A percentile compares a stretch with the other conserved stretches of the same genome.
Evolutionary conservation across 805 yeast species (phyloP).

Genomic region (Suhomyces sp.): DNA sequence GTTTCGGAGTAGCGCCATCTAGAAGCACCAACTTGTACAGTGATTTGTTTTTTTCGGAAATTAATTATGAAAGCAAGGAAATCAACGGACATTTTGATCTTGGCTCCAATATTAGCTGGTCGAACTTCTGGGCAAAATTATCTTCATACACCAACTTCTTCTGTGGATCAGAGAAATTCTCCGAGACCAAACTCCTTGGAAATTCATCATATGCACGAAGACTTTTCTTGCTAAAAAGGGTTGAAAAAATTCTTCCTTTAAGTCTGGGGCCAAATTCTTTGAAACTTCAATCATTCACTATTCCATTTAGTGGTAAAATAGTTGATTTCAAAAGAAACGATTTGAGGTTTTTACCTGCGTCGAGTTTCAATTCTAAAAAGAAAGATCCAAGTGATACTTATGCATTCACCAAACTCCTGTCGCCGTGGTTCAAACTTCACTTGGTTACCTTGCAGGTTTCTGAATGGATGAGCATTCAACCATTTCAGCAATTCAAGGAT

Average conservation of each 20-base stretch:
- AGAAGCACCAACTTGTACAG: conserved; percentile 2
- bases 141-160: conserved; percentile 7
- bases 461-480: conserved; percentile 39
- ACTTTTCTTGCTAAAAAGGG: conserved; percentile 5
- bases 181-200: neutral
- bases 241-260: conserved; percentile 1
- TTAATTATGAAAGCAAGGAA: conserved; percentile 16
- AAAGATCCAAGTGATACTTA: conserved; percentile 2
- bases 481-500: conserved; percentile 30
- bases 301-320: conserved; percentile 25
- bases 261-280: neutral
- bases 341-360: conserved; percentile 25
- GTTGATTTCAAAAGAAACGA: conserved; percentile 38
- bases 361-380: neutral
- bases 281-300: conserved; percentile 8
- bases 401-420: conserved; percentile 13
- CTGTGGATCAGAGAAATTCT: neutral
- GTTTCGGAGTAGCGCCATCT: conserved; percentile 10
- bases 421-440: conserved; percentile 17
- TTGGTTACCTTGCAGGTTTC: conserved; percentile 26
- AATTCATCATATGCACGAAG: conserved; percentile 2
- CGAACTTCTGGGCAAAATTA: conserved; percentile 3
- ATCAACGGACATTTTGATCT: conserved; percentile 19
- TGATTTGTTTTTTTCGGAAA: conserved; percentile 19
- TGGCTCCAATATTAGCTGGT: neutral